A percentile compares a stretch with the other conserved stretches of the same genome.
Conservation (phyloP, 2,329 filamentous ascomycete species). For the Tetracladium maxilliforme region DNA sequence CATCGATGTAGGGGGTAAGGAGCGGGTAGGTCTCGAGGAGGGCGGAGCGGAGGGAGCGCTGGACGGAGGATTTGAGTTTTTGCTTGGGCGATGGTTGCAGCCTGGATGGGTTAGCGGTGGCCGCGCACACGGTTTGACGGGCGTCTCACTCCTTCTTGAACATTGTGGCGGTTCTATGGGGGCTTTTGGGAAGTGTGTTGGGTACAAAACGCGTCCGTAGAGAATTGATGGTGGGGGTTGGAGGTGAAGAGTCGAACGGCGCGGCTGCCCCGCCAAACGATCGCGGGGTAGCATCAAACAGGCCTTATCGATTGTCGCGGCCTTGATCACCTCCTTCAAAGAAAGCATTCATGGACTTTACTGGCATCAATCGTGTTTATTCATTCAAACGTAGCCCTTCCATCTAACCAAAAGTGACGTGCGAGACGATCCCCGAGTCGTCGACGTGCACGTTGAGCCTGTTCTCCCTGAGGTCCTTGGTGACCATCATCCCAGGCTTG, state of each 20-base stretch:
- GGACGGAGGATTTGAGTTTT: conserved; percentile 94
- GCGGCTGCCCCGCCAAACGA: no score
- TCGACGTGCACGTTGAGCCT: conserved; percentile 43
- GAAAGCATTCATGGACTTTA: no score
- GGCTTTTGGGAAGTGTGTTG: background rate
- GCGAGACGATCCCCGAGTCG: conserved; percentile 44
- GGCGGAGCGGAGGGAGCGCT: conserved; percentile 71
- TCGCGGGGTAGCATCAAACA: no score
- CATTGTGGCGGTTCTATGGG: conserved; percentile 37
- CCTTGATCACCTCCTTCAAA: no score
- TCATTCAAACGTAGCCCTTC: no score
- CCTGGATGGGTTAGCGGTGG: conserved; percentile 3
- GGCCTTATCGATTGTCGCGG: no score
- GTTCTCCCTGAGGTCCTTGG: conserved; percentile 34
- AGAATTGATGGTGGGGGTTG: conserved; percentile 1
- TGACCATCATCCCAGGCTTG: conserved; percentile 38
- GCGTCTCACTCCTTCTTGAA: conserved; percentile 78
- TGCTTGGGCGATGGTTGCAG: conserved; percentile 54
- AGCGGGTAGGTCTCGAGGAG: conserved; percentile 76
- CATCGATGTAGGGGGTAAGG: conserved; percentile 78
- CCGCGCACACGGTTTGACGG: conserved; percentile 1
- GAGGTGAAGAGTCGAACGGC: no score
- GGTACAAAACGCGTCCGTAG: background rate
- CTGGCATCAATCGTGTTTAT: no score
- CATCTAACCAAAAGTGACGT: no score